Percentiles rank a stretch among this genome's conserved stretches.
Evolutionary conservation across 441 rosid species (phyloP).

Genomic region (Sinapis alba): DNA sequence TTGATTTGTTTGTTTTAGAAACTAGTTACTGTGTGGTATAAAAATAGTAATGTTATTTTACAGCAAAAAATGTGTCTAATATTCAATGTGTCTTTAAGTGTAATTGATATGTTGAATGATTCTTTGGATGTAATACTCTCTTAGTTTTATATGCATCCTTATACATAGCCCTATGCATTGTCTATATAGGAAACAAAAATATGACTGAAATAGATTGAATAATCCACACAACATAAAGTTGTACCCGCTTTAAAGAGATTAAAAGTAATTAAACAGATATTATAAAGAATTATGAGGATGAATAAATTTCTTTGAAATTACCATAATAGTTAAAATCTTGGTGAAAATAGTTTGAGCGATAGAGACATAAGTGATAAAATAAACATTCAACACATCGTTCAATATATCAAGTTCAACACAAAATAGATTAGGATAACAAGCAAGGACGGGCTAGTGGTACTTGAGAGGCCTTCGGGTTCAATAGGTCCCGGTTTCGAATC

Average conservation of each 20-base stretch:
- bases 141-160: no score
- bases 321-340: neutral
- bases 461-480: no score
- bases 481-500: no score
- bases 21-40: neutral
- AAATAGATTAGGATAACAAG: slow-evolving; percentile 18
- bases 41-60: neutral
- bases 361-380: slow-evolving; percentile 15
- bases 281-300: neutral
- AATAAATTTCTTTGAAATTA: neutral
- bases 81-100: neutral
- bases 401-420: slow-evolving; percentile 27
- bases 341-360: slow-evolving; percentile 12
- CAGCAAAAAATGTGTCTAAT: neutral
- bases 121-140: neutral
- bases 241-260: neutral
- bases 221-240: neutral
- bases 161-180: no score
- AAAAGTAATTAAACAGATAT: neutral
- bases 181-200: no score
- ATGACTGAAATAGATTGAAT: neutral
- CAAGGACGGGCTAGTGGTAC: no score
- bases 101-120: neutral
- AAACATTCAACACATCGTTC: no score
- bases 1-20: no score